Evolutionary conservation across 805 yeast genomes (phyloP), one percentile per base, ranked within the genome.

Genomic region (Millerozyma miso): DNA sequence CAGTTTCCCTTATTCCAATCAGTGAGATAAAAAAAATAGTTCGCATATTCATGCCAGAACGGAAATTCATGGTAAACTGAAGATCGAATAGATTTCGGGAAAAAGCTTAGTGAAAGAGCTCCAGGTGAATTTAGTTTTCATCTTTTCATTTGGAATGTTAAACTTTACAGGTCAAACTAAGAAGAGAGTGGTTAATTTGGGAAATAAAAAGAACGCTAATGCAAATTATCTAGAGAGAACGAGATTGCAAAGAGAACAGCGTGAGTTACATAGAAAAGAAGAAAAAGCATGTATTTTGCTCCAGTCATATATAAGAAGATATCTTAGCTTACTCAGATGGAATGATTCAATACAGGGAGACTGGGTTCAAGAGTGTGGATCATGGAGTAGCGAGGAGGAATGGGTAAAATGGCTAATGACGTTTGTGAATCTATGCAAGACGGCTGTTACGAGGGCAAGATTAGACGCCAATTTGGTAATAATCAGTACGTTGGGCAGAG

Each of bases 111-210:
- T 23, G 29, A 23, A 23, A 7, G 10, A 23, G n/a, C n/a, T n/a
- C n/a, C n/a, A n/a, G n/a, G n/a, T 23, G 10, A 7, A 23, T 6
- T 7, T 23, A 7, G 29, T 23, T 23, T 23, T 23, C 29, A 23
- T 10, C 29, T 7, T 23, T 23, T 23, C 29, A 34, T 10, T 14
- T 29, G 10, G 4, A 26, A 71, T 71, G 75, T 42, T 70, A 33
- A 80, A 82, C 65, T 87, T 86, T 65, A 76, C 80, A 8, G 95
- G 95, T 4, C 81, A 79, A 50, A 69, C 80, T 15, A 74, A 79
- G 48, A 68, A 80, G 41, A 67, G 85, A 31, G 76, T 76, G 41
- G 77, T 85, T 47, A 85, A 91, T 67, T 71, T 79, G 51, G 75
- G 91, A 55, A 66, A 83, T 58, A 49, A 71, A 51, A 61, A 63